Percentiles rank a stretch among this genome's conserved stretches.
Evolutionary conservation across 805 yeast species (phyloP).

Genomic region (Sugiyamaella smithiae): DNA sequence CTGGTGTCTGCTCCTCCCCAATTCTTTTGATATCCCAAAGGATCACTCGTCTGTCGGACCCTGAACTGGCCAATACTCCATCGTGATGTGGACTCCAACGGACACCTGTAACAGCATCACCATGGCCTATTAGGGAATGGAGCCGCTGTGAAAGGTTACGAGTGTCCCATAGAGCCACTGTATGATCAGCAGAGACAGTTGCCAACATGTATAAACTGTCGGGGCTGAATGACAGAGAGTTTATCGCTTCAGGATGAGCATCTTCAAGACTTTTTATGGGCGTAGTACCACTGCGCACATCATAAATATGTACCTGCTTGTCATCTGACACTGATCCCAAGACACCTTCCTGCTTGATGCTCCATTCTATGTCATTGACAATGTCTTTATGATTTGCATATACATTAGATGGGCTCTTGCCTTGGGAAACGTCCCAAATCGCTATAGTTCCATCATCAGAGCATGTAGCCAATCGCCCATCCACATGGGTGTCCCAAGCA

Average conservation of each 20-base stretch:
- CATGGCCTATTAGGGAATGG: slow-evolving; percentile 67
- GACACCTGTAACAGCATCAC: slow-evolving; percentile 52
- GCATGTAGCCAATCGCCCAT: slow-evolving; percentile 54
- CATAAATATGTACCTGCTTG: slow-evolving; percentile 57
- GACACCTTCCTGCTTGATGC: slow-evolving; percentile 40
- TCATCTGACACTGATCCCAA: slow-evolving; percentile 77
- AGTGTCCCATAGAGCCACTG: slow-evolving; percentile 72
- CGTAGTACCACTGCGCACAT: slow-evolving; percentile 41
- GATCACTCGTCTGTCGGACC: slow-evolving; percentile 66
- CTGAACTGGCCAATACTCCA: slow-evolving; percentile 52
- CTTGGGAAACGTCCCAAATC: slow-evolving; percentile 55
- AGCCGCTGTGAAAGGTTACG: slow-evolving; percentile 59
- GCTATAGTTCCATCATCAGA: slow-evolving; percentile 67
- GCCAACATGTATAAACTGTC: slow-evolving; percentile 52
- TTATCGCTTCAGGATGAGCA: slow-evolving; percentile 61
- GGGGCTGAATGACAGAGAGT: slow-evolving; percentile 66
- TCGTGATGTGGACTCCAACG: slow-evolving; percentile 49
- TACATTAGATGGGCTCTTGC: neutral
- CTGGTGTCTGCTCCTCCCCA: slow-evolving; percentile 51
- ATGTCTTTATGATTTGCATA: slow-evolving; percentile 15
- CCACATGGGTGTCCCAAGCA: slow-evolving; percentile 54
- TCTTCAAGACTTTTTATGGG: slow-evolving; percentile 23
- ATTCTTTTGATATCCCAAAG: slow-evolving; percentile 70
- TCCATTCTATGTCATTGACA: slow-evolving; percentile 68
- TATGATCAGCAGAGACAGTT: slow-evolving; percentile 75